Base-by-base conservation (phyloP, 2,329 filamentous ascomycete species). In the Fusarium mangiferae region DNA sequence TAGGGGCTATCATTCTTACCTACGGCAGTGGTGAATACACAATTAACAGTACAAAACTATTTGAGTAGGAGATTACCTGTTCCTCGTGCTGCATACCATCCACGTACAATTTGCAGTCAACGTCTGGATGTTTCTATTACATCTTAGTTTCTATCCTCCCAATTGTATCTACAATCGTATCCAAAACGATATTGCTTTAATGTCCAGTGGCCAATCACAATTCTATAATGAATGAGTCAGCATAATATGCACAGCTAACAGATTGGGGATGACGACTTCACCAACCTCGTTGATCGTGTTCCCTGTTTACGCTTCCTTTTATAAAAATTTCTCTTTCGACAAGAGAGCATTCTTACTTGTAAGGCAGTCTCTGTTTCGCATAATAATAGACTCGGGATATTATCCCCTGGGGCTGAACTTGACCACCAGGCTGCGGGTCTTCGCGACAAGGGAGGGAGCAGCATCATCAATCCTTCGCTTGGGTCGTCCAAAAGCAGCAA, bases 171-270 rank as follows among this genome's bases (percentile, higher is more conserved):
- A 17, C 20, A 26, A 41, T 18, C 24, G 35, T 55, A 55, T 55
- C n/a, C 22, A 39, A 35, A 54, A 46, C 35, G 42, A 70, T 41
- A 62, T 67, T 52, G 30, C 39, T 24, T 48, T 38, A 11, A n/a
- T 24, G 33, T 46, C 38, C 41, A 30, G 36, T 26, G 55, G 12
- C 63, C 55, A 64, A 72, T 64, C 48, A 45, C 11, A 41, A 30
- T 15, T 15, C 30, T 26, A 38, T 24, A 36, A 9, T 30, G n/a
- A 54, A 67, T 72, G 69, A 72, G 54, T 72, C 62, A 72, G 66
- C 67, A 64, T 28, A n/a, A 39, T 38, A 49, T 55, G 14, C 30
- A 51, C 44, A 64, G 18, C 38, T 24, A 52, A 28, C 18, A 38
- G 48, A 44, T 54, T 68, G 26, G 39, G 46, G 28, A 71, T 70